Evolutionary conservation across 2,329 filamentous ascomycete genomes (phyloP), one percentile per base, ranked within the genome.

Genomic region (Epichloe scottii): DNA sequence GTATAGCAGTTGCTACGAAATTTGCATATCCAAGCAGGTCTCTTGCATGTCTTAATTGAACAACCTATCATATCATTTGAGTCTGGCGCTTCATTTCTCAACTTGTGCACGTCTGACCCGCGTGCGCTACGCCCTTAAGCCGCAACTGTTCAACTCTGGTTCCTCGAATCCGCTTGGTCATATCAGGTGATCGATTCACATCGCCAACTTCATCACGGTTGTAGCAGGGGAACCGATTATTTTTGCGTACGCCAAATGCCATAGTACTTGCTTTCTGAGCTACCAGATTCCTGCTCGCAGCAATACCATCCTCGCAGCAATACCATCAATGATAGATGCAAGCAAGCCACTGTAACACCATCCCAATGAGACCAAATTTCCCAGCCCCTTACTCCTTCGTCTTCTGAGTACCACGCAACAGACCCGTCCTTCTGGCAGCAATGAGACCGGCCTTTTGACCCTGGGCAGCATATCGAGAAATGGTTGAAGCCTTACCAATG

Each of bases 361-460:
- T 77, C 74, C 76, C 74, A 75, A 72, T 74, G 71, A 72, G 70
- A 74, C 73, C 75, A 73, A 73, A 68, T 74, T 74, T 68, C 66
- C 70, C 60, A 66, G 63, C 62, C 63, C 62, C 66, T 77, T 89
- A 91, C 64, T 98, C 94, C 89, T 98, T 98, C 72, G 83, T 89
- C 88, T 98, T 98, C 81, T 98, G 93, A 72, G 93, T 97, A 95
- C 93, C 93, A 79, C 93, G 91, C 72, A 98, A 84, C 77, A 98
- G 84, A 96, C 93, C 93, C 75, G 93, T 98, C 83, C 94, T 88
- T 77, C 93, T 84, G 76, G 93, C 93, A 76, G 93, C 93, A 79
- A 98, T 98, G 72, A 98, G 91, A 96, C 93, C 93, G 68, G 93
- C 93, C 84, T 98, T 98, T 81, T 98, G 93, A 87, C 93, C 93